Percentiles rank a stretch among this genome's conserved stretches.
These are phyloP conservation scores for Dipsacomyces acuminosporus DNA, from an alignment of 371 early-diverging fungal species.

Conservation along the genomic window DNA sequence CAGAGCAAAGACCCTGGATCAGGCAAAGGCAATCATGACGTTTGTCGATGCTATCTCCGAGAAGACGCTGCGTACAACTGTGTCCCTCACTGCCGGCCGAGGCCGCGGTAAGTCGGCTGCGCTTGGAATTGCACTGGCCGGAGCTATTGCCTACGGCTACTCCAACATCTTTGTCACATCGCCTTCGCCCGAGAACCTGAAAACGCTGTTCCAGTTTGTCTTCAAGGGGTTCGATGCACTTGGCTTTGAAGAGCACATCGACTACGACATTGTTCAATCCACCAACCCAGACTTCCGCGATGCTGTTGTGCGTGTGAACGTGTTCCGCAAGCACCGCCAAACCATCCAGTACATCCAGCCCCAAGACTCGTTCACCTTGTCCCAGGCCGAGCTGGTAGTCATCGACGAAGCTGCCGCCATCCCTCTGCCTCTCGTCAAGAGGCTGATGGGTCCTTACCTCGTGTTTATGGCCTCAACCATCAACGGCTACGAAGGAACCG, in stretches of 20 bases:
- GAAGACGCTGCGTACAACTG: constrained; percentile 86
- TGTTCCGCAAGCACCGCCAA: constrained; percentile 96
- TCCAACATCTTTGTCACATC: constrained; percentile 98
- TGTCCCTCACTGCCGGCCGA: constrained; percentile 94
- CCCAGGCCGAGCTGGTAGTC: constrained; percentile 96
- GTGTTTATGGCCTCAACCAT: constrained; percentile 99
- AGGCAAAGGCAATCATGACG: constrained; percentile 90
- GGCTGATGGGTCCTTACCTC: constrained; percentile 89
- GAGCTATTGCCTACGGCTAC: constrained; percentile 97
- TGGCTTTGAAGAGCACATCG: constrained; percentile 95
- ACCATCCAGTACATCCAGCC: constrained; percentile 98
- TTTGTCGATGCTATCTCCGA: constrained; percentile 94
- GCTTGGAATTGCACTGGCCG: constrained; percentile 93
- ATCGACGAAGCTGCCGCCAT: constrained; percentile 99
- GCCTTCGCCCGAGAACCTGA: constrained; percentile 97
- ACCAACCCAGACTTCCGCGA: constrained; percentile 93
- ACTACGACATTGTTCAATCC: constrained; percentile 95
- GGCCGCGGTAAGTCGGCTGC: constrained; percentile 99
- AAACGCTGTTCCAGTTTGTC: constrained; percentile 96
- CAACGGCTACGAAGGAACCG: constrained; percentile 99
- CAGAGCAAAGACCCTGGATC: constrained; percentile 84
- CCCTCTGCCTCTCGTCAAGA: constrained; percentile 89
- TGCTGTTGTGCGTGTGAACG: constrained; percentile 91
- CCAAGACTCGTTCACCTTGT: constrained; percentile 83
- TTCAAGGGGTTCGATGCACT: constrained; percentile 96